Evolutionary conservation across 805 yeast species (phyloP), one percentile per base, ranked within the genome.

Genomic region (Priceomyces medius): DNA sequence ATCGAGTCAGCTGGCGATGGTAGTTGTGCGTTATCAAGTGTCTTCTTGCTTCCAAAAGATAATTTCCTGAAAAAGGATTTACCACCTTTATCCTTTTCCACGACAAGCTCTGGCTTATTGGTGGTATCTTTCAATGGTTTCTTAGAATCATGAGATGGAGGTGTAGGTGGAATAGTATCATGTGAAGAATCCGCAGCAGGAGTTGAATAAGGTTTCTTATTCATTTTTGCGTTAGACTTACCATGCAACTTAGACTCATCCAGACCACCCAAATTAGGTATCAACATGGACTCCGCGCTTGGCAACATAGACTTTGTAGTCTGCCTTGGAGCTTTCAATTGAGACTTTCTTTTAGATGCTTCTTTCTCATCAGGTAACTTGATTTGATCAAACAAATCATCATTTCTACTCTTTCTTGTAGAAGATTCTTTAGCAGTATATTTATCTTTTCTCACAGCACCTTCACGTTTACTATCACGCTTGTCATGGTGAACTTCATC

Each of bases 41-140:
- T 46, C 56, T 70, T 69, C 50, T 64, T 72, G 12, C 67, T 50
- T 20, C 79, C 79, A 69, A 77, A 73, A 7, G 80, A 74, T 26
- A 77, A 53, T 50, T 77, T 77, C 41, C 81, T 58, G 61, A 78
- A 76, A 43, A 73, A 55, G 8, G 72, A 68, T 45, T 61, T 56
- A 47, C 55, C 67, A 42, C 65, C 55, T 52, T 61, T 64, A 35
- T 53, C 56, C 3, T 50, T 51, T 12, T 31, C 36, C 2, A 20
- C 32, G 3, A 35, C 39, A 3, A 36, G 43, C 19, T 43, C 46
- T 12, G 56, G 59, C 47, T 52, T 53, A 37, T 61, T 63, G 13
- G 68, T 63, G 9, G 66, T 41, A 44, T 68, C 74, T 35, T 54
- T 62, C 45, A 68, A 61, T 5, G 72, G 72, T 43, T 52, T 57